A percentile compares a stretch with the other conserved stretches of the same genome.
phyloP scores from a whole-genome alignment of 129 eudicot species.

The Erigeron canadensis region DNA sequence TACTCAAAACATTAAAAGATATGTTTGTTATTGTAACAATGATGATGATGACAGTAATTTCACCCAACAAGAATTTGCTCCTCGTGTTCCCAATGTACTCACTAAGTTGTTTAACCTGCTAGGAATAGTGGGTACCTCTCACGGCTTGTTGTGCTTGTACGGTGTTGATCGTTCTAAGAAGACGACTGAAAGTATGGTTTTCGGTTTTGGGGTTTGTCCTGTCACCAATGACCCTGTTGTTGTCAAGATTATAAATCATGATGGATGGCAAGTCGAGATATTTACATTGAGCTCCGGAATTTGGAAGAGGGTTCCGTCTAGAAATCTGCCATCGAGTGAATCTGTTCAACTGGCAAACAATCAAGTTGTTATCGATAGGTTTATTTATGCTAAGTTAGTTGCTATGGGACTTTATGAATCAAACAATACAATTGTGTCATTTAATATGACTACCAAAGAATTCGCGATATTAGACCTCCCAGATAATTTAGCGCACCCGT shows the following conservation, averaged over 20 bases:
- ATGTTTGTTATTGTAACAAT: not conserved
- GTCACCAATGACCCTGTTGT: not conserved
- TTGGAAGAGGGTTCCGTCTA: not conserved
- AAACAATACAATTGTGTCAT: not conserved
- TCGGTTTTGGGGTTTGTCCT: conserved; percentile 20
- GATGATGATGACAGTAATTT: too few relatives aligned
- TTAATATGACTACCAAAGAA: too few relatives aligned
- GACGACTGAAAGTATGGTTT: too few relatives aligned
- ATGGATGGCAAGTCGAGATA: not conserved
- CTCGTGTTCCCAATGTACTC: not conserved
- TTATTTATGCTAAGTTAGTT: conserved; percentile 4
- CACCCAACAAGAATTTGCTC: not conserved
- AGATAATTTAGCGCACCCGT: too few relatives aligned
- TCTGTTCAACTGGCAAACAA: not conserved
- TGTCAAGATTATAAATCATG: not conserved
- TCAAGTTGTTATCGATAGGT: not conserved
- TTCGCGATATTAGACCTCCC: too few relatives aligned
- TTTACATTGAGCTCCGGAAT: too few relatives aligned
- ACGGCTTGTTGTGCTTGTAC: conserved; percentile 7
- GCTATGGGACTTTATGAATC: too few relatives aligned
- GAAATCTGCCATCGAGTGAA: not conserved
- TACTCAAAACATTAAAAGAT: not conserved
- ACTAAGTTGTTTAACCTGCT: not conserved
- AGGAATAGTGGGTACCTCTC: not conserved
- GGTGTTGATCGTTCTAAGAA: not conserved